Base-by-base conservation (phyloP, 768 basidiomycete species). In the Royoungia palumana region DNA sequence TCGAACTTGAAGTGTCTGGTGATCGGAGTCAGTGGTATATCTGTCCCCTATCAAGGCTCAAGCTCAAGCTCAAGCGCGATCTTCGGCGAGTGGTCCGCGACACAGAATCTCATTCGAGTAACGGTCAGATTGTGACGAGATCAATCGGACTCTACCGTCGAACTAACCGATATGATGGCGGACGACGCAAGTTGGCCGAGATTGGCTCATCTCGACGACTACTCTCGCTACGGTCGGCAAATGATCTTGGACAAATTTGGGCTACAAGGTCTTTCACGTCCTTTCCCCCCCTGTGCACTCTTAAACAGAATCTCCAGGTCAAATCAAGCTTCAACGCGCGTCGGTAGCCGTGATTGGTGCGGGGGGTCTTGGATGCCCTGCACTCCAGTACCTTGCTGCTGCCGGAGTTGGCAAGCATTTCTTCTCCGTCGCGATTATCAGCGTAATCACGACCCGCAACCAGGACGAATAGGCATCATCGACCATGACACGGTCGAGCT, bases 321-420 rank as follows among this genome's bases (percentile, higher is more conserved):
- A 98, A 66, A 66, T 93, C 35, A 91, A 85, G 65, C 73, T 99
- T 10, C 82, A 82, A 50, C 60, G 72, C 8, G 81, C 93, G 0
- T 83, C 84, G 3, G 83, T 94, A 2, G 83, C 83, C 14, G 91
- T 98, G 4, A 81, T 97, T 4, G 96, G 96, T 22, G 96, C 94
- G 14, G 96, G 96, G 0, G 96, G 96, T 9, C 76, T 99, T 12
- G 96, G 96, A 11, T 98, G 96, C 66, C 94, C 96, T 40, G 91
- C 90, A 35, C 74, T 99, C 39, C 92, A 96, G 62, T 96, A 98
- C 67, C 81, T 99, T 11, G 91, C 83, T 5, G 90, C 92, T 7
- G 88, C 91, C 13, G 96, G 96, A 21, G 77, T 98, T 50, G 95
- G 95, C 90, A 59, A 55, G 85, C 62, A 37, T 24, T 37, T 42